These are phyloP conservation scores for Arthrocladium fulminans DNA, from an alignment of 2,329 filamentous ascomycete species.

Conservation along the genomic window DNA sequence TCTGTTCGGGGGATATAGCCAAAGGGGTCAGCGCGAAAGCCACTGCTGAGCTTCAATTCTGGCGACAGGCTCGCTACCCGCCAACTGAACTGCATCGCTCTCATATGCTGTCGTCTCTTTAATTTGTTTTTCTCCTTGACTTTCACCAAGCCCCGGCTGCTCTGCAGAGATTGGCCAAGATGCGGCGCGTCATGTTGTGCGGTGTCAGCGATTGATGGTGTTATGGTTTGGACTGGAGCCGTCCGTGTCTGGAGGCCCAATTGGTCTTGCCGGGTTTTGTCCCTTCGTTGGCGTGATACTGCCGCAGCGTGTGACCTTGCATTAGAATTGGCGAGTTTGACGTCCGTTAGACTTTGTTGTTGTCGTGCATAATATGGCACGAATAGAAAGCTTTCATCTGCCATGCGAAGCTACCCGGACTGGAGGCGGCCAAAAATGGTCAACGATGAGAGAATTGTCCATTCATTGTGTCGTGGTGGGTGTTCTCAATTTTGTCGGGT, in stretches of 20 bases:
- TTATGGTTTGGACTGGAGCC: background rate
- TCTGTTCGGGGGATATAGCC: background rate
- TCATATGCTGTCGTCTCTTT: conserved; percentile 5
- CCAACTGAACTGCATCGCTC: conserved; percentile 9
- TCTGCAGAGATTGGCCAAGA: background rate
- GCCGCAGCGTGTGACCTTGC: conserved; percentile 8
- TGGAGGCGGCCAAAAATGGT: too few species aligned
- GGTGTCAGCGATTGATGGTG: background rate
- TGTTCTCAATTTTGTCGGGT: too few species aligned
- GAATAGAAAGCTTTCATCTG: conserved; percentile 6
- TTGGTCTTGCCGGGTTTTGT: background rate
- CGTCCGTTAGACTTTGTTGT: conserved; percentile 1
- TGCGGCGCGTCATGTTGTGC: background rate
- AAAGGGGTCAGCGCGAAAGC: conserved; percentile 4
- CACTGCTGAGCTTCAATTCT: background rate
- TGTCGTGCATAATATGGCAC: conserved; percentile 6
- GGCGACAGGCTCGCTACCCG: background rate
- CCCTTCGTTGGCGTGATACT: conserved; percentile 7
- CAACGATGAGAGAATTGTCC: too few species aligned
- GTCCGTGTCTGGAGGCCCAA: background rate
- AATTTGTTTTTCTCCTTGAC: background rate
- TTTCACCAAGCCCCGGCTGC: background rate
- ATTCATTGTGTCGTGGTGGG: too few species aligned
- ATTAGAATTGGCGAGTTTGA: conserved; percentile 6
- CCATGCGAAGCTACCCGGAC: background rate